phyloP scores from a whole-genome alignment of 805 yeast genomes.

The Suhomyces prunicola region DNA sequence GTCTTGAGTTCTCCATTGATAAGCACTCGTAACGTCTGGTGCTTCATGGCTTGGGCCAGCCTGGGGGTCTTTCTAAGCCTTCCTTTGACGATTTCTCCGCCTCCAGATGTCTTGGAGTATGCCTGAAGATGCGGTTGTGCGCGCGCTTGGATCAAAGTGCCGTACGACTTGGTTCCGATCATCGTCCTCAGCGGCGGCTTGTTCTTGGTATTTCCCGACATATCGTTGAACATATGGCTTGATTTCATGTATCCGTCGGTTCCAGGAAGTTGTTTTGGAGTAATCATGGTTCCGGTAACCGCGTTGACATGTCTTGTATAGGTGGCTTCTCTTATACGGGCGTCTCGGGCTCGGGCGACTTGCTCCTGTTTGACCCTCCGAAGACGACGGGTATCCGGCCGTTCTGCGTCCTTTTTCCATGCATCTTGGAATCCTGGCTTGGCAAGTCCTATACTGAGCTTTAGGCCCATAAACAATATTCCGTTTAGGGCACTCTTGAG shows the following conservation, averaged over 20 bases:
- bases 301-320: conserved; percentile 20
- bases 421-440: conserved; percentile 47
- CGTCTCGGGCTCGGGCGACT: conserved; percentile 31
- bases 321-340: conserved; percentile 44
- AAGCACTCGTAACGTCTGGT: conserved; percentile 62
- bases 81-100: conserved; percentile 50
- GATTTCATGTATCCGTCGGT: conserved; percentile 31
- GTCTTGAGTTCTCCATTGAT: conserved; percentile 56
- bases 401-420: conserved; percentile 45
- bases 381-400: conserved; percentile 33
- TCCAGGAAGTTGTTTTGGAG: background rate
- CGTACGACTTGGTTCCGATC: conserved; percentile 34
- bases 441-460: conserved; percentile 60
- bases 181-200: conserved; percentile 29
- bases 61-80: conserved; percentile 59
- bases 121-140: conserved; percentile 20
- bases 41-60: conserved; percentile 32
- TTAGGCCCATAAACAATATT: conserved; percentile 70
- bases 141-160: conserved; percentile 31
- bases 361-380: conserved; percentile 28
- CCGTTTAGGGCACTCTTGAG: conserved; percentile 64
- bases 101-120: conserved; percentile 30
- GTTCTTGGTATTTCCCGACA: conserved; percentile 34
- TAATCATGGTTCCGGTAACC: conserved; percentile 16
- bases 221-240: conserved; percentile 30